Percentiles rank a stretch among this genome's conserved stretches.
These are phyloP conservation scores for Vigna angularis DNA, from an alignment of 306 rosid species.

Conservation along the genomic window DNA sequence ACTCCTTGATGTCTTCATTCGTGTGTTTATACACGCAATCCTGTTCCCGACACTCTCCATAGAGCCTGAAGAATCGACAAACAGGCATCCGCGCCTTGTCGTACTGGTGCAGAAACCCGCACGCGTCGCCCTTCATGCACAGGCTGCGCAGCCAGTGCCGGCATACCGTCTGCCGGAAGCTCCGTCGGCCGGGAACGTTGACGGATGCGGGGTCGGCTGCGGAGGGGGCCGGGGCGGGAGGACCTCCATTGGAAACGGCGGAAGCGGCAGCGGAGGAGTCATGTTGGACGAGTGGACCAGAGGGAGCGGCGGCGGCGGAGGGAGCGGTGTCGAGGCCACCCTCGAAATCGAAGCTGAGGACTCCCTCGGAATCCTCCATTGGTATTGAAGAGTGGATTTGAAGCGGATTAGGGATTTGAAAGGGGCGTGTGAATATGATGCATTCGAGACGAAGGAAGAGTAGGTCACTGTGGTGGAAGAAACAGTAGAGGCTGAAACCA, in stretches of 20 bases:
- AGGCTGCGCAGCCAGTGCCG: constrained; percentile 96
- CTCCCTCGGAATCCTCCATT: constrained; percentile 99
- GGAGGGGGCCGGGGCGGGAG: constrained; percentile 34
- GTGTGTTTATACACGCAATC: constrained; percentile 98
- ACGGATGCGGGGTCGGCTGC: constrained; percentile 27
- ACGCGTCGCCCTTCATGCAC: constrained; percentile 98
- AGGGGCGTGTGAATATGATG: not conserved
- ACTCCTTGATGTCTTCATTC: constrained; percentile 97
- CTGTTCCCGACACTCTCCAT: constrained; percentile 98
- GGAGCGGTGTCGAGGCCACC: constrained; percentile 86
- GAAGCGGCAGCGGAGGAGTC: constrained; percentile 54
- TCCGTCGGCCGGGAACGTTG: constrained; percentile 63
- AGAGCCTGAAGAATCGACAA: constrained; percentile 86
- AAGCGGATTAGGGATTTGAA: constrained; percentile 46
- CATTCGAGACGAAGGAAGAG: constrained; percentile 13
- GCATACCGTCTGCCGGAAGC: constrained; percentile 98
- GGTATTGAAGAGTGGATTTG: not conserved
- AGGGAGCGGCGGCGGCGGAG: constrained; percentile 51
- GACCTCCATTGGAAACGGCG: constrained; percentile 44
- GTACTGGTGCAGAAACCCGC: constrained; percentile 96
- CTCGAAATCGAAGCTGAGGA: constrained; percentile 95
- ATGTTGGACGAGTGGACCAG: constrained; percentile 55
- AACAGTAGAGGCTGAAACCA: not conserved
- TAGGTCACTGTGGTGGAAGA: not conserved
- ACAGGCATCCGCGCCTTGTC: constrained; percentile 98